Evolutionary conservation across 78 protist genomes (phyloP), one percentile per base, ranked within the genome.

Genomic region (Tieghemostelium lacteum): DNA sequence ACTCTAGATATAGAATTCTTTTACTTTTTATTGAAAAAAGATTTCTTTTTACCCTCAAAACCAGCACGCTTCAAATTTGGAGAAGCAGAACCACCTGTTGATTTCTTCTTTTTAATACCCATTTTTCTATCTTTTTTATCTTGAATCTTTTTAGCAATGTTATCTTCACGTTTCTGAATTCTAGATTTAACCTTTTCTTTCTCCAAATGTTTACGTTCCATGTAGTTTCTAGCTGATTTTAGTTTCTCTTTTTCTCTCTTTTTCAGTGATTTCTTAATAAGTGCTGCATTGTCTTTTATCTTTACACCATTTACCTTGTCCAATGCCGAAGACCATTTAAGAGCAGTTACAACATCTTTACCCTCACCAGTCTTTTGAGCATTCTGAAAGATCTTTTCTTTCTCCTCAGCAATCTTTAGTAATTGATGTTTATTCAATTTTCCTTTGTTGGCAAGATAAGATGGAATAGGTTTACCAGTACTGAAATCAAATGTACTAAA

Each of bases 401-500:
- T 71, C 33, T 67, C 52, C 33, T 66, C 70, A 24, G 93, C 93
- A 26, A 63, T 33, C 28, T 66, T 60, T 16, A 74, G 34, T 34
- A 75, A 58, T 22, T 86, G 85, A 28, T 74, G 64, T 73, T 74
- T 86, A 1, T 52, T 12, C 40, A 50, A 50, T 24, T 52, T 58
- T n/a, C 50, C 57, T 50, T 54, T 64, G 12, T 29, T 34, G 22
- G 64, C 40, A 20, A 86, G 45, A 74, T 86, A 86, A n/a, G 64
- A 54, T 58, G 93, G 93, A 28, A 75, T 45, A 12, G 93, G 74
- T 73, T 57, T 45, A 49, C 92, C 92, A 34, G 36, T 22, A 29
- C 80, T 75, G 36, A 86, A 86, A 73, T 86, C 93, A 64, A 86
- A 86, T 63, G 86, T 73, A 63, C 93, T 86, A 74, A 86, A 86